phyloP scores from a whole-genome alignment of 306 rosid species.

The Bauhinia variegata region DNA sequence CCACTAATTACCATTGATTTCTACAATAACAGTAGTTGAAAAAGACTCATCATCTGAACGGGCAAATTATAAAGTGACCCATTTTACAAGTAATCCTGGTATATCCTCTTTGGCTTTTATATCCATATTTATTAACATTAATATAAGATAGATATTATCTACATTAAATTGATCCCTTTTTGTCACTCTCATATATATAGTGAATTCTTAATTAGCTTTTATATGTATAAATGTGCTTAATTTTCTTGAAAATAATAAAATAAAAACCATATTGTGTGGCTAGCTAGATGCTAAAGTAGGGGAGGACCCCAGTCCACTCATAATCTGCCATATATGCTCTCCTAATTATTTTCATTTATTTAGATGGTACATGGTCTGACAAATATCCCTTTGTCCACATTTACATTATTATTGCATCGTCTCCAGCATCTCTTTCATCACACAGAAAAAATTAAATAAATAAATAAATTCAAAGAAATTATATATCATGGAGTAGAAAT shows the following conservation, averaged over 20 bases:
- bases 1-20: constrained; percentile 38
- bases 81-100: constrained; percentile 47
- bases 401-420: constrained; percentile 48
- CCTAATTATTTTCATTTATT: constrained; percentile 51
- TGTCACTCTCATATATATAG: constrained; percentile 30
- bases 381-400: constrained; percentile 59
- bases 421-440: neutral
- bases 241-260: too few species aligned
- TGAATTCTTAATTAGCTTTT: constrained; percentile 42
- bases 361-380: constrained; percentile 51
- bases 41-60: constrained; percentile 45
- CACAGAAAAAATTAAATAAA: constrained; percentile 40
- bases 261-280: constrained; percentile 30
- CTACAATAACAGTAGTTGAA: constrained; percentile 44
- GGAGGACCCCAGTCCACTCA: constrained; percentile 50
- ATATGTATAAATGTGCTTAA: neutral
- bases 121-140: constrained; percentile 21
- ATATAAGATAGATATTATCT: too few species aligned
- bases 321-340: constrained; percentile 38
- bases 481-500: constrained; percentile 18
- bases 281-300: constrained; percentile 21
- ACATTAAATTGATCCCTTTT: too few species aligned
- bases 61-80: constrained; percentile 43
- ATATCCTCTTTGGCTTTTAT: constrained; percentile 29
- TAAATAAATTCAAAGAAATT: constrained; percentile 2